These are phyloP conservation scores for Brassica nigra DNA, from an alignment of 345 rosid genomes.

Conservation along the genomic window DNA sequence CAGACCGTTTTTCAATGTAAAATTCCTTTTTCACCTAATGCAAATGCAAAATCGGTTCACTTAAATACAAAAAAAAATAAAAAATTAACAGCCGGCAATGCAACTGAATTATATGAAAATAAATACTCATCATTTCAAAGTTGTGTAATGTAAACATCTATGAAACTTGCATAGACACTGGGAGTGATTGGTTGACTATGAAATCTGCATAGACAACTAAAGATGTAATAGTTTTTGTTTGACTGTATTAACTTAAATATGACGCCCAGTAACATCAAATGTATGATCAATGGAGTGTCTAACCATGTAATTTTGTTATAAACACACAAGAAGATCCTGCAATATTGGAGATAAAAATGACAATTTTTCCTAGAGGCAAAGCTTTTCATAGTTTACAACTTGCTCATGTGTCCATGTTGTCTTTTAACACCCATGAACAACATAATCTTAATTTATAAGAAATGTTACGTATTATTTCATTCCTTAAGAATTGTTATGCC, in stretches of 20 bases:
- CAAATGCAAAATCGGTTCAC: background rate
- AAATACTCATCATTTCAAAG: no score
- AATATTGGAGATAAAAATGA: background rate
- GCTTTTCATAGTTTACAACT: background rate
- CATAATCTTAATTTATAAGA: background rate
- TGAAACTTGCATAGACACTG: no score
- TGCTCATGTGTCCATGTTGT: background rate
- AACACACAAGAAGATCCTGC: background rate
- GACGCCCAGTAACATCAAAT: background rate
- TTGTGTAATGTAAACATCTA: no score
- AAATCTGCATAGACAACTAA: no score
- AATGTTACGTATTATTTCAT: background rate
- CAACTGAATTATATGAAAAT: background rate
- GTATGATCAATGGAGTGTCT: background rate
- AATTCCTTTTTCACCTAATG: no score
- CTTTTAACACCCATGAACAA: background rate
- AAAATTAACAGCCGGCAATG: background rate
- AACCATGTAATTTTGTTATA: no score
- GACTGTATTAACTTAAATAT: background rate
- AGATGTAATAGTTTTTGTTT: background rate
- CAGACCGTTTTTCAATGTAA: background rate
- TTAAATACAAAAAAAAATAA: background rate
- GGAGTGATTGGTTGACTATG: no score
- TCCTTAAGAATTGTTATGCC: no score
- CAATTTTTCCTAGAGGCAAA: background rate